Percentiles rank a stretch among this genome's conserved stretches.
Conservation (phyloP, 805 yeast species). For the Kazachstania viticola region DNA sequence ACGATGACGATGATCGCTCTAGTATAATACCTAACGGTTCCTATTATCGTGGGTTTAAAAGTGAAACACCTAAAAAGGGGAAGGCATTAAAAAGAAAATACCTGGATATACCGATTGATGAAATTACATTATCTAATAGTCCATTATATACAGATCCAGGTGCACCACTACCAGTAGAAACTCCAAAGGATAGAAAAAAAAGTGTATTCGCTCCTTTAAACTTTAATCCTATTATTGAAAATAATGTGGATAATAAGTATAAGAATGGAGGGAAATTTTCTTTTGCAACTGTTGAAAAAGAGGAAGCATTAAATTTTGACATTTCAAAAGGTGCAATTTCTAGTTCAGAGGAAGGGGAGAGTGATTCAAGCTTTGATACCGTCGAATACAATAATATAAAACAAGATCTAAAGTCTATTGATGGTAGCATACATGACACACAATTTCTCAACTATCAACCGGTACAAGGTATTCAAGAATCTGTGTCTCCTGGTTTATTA, state of each 20-base stretch:
- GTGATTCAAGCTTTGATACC: slow-evolving; percentile 19
- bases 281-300: slow-evolving; percentile 19
- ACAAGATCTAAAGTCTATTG: slow-evolving; percentile 11
- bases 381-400: slow-evolving; percentile 14
- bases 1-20: too few species aligned
- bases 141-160: slow-evolving; percentile 70
- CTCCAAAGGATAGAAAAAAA: slow-evolving; percentile 35
- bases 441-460: slow-evolving; percentile 9
- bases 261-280: slow-evolving; percentile 85
- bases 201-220: slow-evolving; percentile 75
- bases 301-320: slow-evolving; percentile 24
- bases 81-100: slow-evolving; percentile 4
- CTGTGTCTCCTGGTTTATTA: slow-evolving; percentile 9
- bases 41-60: too few species aligned
- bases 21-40: too few species aligned
- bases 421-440: slow-evolving; percentile 9
- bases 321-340: slow-evolving; percentile 21
- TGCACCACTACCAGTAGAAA: slow-evolving; percentile 58
- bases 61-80: too few species aligned
- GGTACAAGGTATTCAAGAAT: slow-evolving; percentile 8
- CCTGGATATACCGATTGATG: slow-evolving; percentile 46
- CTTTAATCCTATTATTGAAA: slow-evolving; percentile 70
- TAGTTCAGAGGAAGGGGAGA: slow-evolving; percentile 25
- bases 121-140: slow-evolving; percentile 42
- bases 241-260: slow-evolving; percentile 74